Base-by-base conservation (phyloP, 495 filamentous ascomycete genomes). In the Collariella sp. region DNA sequence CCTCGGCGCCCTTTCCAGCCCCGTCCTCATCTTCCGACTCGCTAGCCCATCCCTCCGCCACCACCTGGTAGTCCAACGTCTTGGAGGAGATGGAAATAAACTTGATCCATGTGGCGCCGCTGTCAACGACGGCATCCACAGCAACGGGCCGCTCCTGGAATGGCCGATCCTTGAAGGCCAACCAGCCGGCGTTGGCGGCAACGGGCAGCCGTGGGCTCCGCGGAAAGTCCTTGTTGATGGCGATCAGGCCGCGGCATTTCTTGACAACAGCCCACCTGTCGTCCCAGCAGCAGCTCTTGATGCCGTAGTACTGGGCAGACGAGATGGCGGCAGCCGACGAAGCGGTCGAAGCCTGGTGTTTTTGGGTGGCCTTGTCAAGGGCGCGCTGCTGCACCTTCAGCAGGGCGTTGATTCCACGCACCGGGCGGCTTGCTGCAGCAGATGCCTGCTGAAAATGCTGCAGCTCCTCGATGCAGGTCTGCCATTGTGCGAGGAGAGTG, bases 91-190 rank as follows among this genome's bases (percentile, higher is more conserved):
- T 64, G 35, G 61, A 60, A 6, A 68, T 34, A 36, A 69, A 64
- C 56, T 68, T 69, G 23, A 69, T 45, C 67, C 67, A 69, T 3
- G 63, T 66, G 2, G 57, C 59, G 12, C 67, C 67, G 54, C 54
- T 62, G 19, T 69, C 61, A 2, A 69, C 63, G 2, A 68, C 65
- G 5, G 63, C 67, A 39, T 68, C 65, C 1, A 68, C 50, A 2
- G 42, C 35, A 1, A 69, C 58, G 11, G 58, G 48, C 41, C 52
- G 52, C 26, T 69, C 64, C 29, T 57, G 66, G n/a, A 65, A 57
- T 0, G 56, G 62, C 26, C 61, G 46, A 33, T 67, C 58, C 44
- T 63, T 64, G 48, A 55, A 62, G 0, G 56, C 47, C 52, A 65
- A 23, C 66, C 64, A 67, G 0, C 62, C 64, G 7, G 15, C 38